These are phyloP conservation scores for Fusarium pilosicola DNA, from an alignment of 2,329 filamentous ascomycete species.

Conservation along the genomic window DNA sequence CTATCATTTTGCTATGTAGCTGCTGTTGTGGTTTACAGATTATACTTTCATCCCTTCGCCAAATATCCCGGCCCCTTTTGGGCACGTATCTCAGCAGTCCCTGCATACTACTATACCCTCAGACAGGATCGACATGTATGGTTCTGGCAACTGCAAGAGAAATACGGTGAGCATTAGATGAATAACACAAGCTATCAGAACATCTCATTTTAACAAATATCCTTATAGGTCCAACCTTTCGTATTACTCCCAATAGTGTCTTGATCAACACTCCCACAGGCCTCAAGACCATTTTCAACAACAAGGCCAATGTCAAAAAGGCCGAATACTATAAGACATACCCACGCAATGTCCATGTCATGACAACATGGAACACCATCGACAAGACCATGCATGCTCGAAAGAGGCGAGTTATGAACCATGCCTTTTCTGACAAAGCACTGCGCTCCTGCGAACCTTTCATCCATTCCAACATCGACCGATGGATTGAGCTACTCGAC, in stretches of 20 bases:
- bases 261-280: constrained; percentile 34
- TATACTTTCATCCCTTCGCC: constrained; percentile 62
- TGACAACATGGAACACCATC: constrained; percentile 33
- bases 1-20: background rate
- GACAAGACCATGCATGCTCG: constrained; percentile 33
- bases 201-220: background rate
- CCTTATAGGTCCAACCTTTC: constrained; percentile 27
- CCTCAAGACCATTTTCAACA: constrained; percentile 30
- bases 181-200: background rate
- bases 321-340: constrained; percentile 36
- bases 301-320: constrained; percentile 37
- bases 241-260: constrained; percentile 31
- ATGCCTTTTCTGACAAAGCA: constrained; percentile 34
- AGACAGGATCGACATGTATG: constrained; percentile 35
- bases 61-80: constrained; percentile 66
- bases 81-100: constrained; percentile 54
- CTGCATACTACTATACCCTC: constrained; percentile 31
- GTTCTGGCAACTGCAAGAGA: constrained; percentile 27
- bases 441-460: constrained; percentile 22
- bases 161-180: constrained; percentile 21
- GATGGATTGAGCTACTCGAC: constrained; percentile 25
- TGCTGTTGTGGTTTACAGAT: constrained; percentile 10
- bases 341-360: constrained; percentile 18
- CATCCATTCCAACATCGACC: constrained; percentile 24
- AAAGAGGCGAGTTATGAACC: constrained; percentile 30